Evolutionary conservation across 164 flowering plant species (phyloP).

Genomic region (Stephania japonica): DNA sequence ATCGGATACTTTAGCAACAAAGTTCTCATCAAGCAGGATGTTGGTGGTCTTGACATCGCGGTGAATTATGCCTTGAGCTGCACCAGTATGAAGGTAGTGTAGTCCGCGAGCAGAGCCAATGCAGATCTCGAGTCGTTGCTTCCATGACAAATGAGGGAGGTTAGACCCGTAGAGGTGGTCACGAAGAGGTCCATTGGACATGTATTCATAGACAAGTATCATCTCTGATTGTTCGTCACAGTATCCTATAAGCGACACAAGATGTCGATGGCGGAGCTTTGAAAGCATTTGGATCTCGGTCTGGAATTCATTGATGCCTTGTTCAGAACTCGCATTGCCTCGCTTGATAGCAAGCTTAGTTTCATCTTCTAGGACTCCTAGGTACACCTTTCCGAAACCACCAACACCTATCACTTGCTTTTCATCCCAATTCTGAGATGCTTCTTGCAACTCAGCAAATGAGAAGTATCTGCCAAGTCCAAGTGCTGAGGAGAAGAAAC

Average conservation of each 20-base stretch:
- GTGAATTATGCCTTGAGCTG: slow-evolving; percentile 81
- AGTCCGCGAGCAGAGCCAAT: slow-evolving; percentile 84
- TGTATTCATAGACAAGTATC: slow-evolving; percentile 91
- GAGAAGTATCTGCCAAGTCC: slow-evolving; percentile 58
- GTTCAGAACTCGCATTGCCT: slow-evolving; percentile 64
- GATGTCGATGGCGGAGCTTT: slow-evolving; percentile 79
- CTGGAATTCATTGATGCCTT: slow-evolving; percentile 82
- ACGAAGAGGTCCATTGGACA: slow-evolving; percentile 77
- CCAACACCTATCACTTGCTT: slow-evolving; percentile 76
- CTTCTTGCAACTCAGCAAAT: slow-evolving; percentile 50
- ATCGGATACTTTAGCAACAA: slow-evolving; percentile 77
- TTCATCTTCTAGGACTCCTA: slow-evolving; percentile 61
- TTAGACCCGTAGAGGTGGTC: slow-evolving; percentile 71
- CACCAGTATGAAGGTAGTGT: slow-evolving; percentile 91
- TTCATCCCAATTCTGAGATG: slow-evolving; percentile 68
- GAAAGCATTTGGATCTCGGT: slow-evolving; percentile 82
- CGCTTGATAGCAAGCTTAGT: slow-evolving; percentile 70
- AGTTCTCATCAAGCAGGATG: slow-evolving; percentile 72
- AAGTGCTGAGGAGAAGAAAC: slow-evolving; percentile 30
- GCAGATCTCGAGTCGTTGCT: slow-evolving; percentile 72
- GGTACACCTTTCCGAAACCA: slow-evolving; percentile 90
- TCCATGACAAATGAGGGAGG: slow-evolving; percentile 60
- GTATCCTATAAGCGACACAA: slow-evolving; percentile 78
- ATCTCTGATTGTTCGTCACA: slow-evolving; percentile 79
- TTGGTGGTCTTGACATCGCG: slow-evolving; percentile 93